phyloP scores from a whole-genome alignment of 257 asterid species.

The Gynochthodes officinalis region DNA sequence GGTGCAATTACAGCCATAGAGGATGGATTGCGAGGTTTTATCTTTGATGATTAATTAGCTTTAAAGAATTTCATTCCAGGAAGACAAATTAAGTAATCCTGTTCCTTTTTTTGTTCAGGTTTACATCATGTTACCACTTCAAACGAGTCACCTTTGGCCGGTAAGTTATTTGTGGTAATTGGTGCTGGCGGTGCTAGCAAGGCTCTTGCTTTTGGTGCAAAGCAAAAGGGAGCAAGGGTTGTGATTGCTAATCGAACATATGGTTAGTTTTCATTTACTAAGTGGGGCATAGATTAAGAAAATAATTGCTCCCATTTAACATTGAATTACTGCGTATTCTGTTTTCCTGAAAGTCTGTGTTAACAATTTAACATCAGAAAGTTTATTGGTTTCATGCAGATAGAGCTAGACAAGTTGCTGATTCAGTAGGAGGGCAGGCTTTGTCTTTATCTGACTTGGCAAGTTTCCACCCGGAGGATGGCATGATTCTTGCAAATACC shows the following conservation, averaged over 20 bases:
- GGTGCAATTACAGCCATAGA: conserved; percentile 97
- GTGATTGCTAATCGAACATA: conserved; percentile 92
- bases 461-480: conserved; percentile 74
- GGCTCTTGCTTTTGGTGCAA: conserved; percentile 96
- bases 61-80: conserved; percentile 11
- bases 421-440: conserved; percentile 72
- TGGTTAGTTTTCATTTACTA: conserved; percentile 45
- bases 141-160: conserved; percentile 60
- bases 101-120: conserved; percentile 35
- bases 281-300: background rate
- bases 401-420: conserved; percentile 88
- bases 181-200: conserved; percentile 99
- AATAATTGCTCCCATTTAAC: background rate
- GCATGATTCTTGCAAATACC: conserved; percentile 97
- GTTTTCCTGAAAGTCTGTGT: background rate
- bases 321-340: background rate
- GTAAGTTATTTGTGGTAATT: conserved; percentile 76
- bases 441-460: conserved; percentile 64
- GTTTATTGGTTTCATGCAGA: conserved; percentile 30
- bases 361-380: background rate
- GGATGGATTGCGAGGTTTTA: conserved; percentile 70
- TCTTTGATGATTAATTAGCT: conserved; percentile 18
- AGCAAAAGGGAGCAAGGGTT: conserved; percentile 88
- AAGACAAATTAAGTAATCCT: conserved; percentile 10
- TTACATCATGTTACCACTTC: conserved; percentile 26